Evolutionary conservation across 2,329 filamentous ascomycete species (phyloP).

Genomic region (Diaporthe vexans): DNA sequence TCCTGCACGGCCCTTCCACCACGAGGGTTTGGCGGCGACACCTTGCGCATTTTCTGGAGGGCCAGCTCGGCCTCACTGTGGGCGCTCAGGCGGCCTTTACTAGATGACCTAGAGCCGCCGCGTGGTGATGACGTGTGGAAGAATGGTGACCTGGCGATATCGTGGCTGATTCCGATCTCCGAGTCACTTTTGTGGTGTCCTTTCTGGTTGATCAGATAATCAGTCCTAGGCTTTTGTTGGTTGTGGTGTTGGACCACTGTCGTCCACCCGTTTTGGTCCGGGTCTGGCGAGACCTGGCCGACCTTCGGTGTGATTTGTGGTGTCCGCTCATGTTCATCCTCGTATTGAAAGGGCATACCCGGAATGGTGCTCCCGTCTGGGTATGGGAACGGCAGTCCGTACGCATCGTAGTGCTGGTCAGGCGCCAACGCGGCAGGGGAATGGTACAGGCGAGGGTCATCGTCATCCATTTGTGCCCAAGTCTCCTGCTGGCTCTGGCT

Average conservation of each 20-base stretch:
- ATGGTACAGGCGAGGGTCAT: constrained; percentile 47
- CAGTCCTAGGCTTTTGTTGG: constrained; percentile 54
- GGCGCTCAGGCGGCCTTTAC: constrained; percentile 50
- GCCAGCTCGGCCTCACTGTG: constrained; percentile 58
- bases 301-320: constrained; percentile 42
- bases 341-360: constrained; percentile 43
- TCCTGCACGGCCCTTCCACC: constrained; percentile 49
- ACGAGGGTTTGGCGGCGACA: constrained; percentile 51
- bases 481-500: constrained; percentile 48
- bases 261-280: constrained; percentile 42
- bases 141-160: constrained; percentile 54
- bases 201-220: constrained; percentile 3
- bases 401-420: constrained; percentile 49
- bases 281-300: constrained; percentile 43
- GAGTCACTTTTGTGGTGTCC: constrained; percentile 18
- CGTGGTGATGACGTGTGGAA: constrained; percentile 44
- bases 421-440: constrained; percentile 50
- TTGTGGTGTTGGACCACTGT: constrained; percentile 56
- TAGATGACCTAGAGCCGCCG: constrained; percentile 46
- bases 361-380: constrained; percentile 48
- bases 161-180: constrained; percentile 56
- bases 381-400: constrained; percentile 52
- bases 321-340: constrained; percentile 51
- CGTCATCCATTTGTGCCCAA: constrained; percentile 46
- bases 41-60: constrained; percentile 58